Base-by-base conservation (phyloP, 1,284 basidiomycete species). In the Leccinum pachyderme region DNA sequence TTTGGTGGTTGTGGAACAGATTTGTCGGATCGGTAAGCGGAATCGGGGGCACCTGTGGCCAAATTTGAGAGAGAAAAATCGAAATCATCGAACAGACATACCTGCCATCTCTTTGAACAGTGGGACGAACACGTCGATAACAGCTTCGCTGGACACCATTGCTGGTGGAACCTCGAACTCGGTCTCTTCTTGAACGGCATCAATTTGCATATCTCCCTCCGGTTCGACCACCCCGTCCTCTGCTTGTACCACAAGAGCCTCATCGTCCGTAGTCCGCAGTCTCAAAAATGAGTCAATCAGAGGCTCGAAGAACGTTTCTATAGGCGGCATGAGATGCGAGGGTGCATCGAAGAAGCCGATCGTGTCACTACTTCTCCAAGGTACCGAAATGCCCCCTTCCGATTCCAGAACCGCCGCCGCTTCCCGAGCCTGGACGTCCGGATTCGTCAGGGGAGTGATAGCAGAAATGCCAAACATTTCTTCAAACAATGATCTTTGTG, bases 381-480 rank as follows among this genome's bases (percentile, higher is more conserved):
- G 64, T 53, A 72, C 62, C 32, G 64, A 57, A 41, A 62, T 33
- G 9, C 59, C 60, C 39, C 59, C 31, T 7, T 59, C 53, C 39
- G 65, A 53, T 22, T 61, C 54, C 9, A 68, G 60, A 28, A 62
- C 49, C 15, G 60, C 51, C 25, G 66, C 46, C 33, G 50, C 18
- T 37, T 64, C 54, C 32, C 48, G 53, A 7, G 57, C 58, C 35
- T 61, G 58, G 44, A 55, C 53, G 6, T 50, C 43, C 12, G 53
- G 55, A 5, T 57, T 53, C 4, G 69, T 59, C 29, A 67, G 55
- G 48, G 75, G 73, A 13, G 73, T 60, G 58, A 90, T 79, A 11
- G 83, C 83, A 39, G 86, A 81, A 54, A 79, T 76, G 47, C 91
- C 92, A 64, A 94, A 94, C 57, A 94, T 87, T 64, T 94, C 91